phyloP scores from a whole-genome alignment of 1,284 basidiomycete species.

The Laetiporus sulphureus region DNA sequence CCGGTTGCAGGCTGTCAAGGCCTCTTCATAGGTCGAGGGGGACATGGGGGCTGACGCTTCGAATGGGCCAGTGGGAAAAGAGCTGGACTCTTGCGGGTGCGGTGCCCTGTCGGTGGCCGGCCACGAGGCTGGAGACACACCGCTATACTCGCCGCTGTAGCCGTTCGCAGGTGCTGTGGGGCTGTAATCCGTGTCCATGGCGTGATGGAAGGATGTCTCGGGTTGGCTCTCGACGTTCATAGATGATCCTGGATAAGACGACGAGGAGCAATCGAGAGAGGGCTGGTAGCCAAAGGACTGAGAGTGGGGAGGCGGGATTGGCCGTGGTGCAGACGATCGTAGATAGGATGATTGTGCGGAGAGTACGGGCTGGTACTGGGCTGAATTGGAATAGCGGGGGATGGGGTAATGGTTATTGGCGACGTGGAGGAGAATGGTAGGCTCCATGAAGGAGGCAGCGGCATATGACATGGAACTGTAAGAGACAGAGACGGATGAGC shows the following conservation, averaged over 20 bases:
- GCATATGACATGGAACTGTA: slow-evolving; percentile 6
- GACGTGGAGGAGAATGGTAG: slow-evolving; percentile 15
- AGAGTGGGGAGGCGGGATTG: slow-evolving; percentile 10
- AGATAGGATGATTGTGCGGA: slow-evolving; percentile 19
- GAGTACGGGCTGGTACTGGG: slow-evolving; percentile 13
- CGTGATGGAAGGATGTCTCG: slow-evolving; percentile 13
- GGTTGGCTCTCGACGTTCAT: slow-evolving; percentile 11
- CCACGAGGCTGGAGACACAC: no score
- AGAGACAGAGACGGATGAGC: slow-evolving; percentile 3
- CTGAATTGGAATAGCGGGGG: slow-evolving; percentile 12
- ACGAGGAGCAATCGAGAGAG: slow-evolving; percentile 11
- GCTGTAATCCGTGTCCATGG: slow-evolving; percentile 10
- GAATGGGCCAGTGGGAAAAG: slow-evolving; percentile 10
- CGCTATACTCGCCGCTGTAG: no score
- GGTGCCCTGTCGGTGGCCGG: no score
- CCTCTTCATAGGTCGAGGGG: not conserved
- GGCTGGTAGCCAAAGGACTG: slow-evolving; percentile 7
- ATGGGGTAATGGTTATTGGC: slow-evolving; percentile 11
- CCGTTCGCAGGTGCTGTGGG: slow-evolving; percentile 3
- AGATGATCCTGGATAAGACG: slow-evolving; percentile 12
- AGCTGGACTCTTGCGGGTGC: no score
- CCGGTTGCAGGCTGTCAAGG: not conserved
- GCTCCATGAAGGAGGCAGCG: slow-evolving; percentile 15
- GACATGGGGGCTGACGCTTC: slow-evolving; percentile 1
- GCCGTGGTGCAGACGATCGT: slow-evolving; percentile 19